Evolutionary conservation across 2,329 filamentous ascomycete species (phyloP).

Genomic region (Pezicula carpinea): DNA sequence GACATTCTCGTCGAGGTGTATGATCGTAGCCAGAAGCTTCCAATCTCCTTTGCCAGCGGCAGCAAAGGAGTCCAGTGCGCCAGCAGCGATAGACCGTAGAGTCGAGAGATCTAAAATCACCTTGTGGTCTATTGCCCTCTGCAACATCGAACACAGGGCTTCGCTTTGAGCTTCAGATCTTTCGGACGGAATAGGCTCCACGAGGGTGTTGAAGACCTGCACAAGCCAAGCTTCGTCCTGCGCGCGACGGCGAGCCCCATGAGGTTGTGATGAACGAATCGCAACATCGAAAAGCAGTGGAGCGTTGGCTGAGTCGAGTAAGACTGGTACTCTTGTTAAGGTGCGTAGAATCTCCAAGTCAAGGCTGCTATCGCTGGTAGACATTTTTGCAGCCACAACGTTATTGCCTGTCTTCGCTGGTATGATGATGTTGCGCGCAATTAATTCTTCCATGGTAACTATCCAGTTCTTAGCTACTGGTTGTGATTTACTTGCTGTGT

Average conservation of each 20-base stretch:
- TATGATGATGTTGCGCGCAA: conserved; percentile 30
- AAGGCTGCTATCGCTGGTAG: neutral
- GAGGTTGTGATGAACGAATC: conserved; percentile 36
- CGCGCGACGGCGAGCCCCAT: conserved; percentile 37
- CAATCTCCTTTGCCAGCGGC: conserved; percentile 29
- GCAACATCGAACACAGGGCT: conserved; percentile 27
- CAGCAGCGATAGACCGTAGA: conserved; percentile 25
- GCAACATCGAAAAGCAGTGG: conserved; percentile 41
- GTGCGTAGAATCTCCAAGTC: conserved; percentile 12
- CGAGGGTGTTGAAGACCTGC: conserved; percentile 35
- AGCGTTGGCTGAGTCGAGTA: conserved; percentile 30
- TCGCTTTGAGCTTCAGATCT: conserved; percentile 17
- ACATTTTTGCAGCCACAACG: conserved; percentile 6
- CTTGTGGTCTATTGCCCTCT: conserved; percentile 30
- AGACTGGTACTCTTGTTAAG: conserved; percentile 20
- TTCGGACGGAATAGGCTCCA: conserved; percentile 17
- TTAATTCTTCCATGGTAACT: conserved; percentile 24
- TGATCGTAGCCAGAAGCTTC: conserved; percentile 36
- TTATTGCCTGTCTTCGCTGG: conserved; percentile 23
- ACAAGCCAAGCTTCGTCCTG: conserved; percentile 45
- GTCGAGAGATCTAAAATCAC: conserved; percentile 30
- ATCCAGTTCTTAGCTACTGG: conserved; percentile 11
- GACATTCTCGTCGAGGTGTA: conserved; percentile 40
- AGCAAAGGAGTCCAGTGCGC: conserved; percentile 22
- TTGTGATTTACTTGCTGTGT: conserved; percentile 5